phyloP scores from a whole-genome alignment of 2,329 filamentous ascomycete species.

The Aspergillus luchuensis region DNA sequence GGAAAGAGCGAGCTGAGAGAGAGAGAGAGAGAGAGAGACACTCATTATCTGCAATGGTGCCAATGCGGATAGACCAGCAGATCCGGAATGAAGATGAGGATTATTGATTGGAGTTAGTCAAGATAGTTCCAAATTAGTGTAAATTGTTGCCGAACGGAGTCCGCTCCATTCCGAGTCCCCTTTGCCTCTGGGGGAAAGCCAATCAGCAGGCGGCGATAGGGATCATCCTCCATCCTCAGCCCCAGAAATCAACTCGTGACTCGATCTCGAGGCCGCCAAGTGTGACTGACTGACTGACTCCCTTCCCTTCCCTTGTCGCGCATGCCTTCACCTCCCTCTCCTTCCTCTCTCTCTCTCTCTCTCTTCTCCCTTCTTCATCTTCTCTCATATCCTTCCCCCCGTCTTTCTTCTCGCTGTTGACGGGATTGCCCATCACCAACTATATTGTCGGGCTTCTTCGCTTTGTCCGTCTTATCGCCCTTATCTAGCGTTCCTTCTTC shows the following conservation, averaged over 20 bases:
- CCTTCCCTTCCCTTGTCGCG: conserved; percentile 9
- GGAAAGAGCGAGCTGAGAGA: neutral
- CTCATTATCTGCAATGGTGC: neutral
- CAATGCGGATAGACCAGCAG: neutral
- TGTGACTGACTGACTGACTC: conserved; percentile 27
- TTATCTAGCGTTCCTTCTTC: conserved; percentile 10
- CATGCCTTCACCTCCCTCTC: neutral
- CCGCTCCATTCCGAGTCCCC: neutral
- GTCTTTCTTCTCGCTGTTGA: neutral
- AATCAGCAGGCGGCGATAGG: conserved; percentile 14
- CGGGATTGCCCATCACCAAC: neutral
- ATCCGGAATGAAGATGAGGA: neutral
- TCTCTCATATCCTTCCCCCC: neutral
- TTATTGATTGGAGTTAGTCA: conserved; percentile 8
- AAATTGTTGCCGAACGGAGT: neutral
- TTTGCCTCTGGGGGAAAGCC: neutral
- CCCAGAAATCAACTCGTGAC: conserved; percentile 12
- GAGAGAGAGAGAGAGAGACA: too few species aligned
- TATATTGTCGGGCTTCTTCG: neutral
- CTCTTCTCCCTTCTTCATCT: neutral
- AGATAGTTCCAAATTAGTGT: neutral
- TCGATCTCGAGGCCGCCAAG: conserved; percentile 4
- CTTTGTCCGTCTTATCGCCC: conserved; percentile 1
- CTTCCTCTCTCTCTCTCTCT: neutral
- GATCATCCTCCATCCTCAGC: conserved; percentile 1